Evolutionary conservation across 1,139 yeast genomes (phyloP), one percentile per base, ranked within the genome.

Genomic region (Lodderomyces metapsilosis): DNA sequence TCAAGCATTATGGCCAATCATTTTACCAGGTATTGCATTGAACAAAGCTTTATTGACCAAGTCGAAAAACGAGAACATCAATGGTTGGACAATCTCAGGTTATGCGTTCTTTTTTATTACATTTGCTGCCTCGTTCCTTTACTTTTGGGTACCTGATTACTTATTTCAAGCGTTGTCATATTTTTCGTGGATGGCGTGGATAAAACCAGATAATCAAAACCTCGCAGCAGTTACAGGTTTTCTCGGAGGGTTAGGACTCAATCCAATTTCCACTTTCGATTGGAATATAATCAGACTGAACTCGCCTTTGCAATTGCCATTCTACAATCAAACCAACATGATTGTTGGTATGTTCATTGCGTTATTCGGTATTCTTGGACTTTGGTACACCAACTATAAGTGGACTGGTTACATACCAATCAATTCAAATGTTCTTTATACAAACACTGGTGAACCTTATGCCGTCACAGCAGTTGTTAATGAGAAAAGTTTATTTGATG

Each of bases 141-240:
- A n/a, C n/a, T n/a, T n/a, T n/a, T n/a, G n/a, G n/a, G n/a, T n/a
- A n/a, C n/a, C n/a, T 10, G 53, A 62, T 35, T 66, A 59, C 44
- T 49, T 67, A 20, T 62, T 66, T 50, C 49, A 52, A 13, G 68
- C 68, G 2, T 51, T 67, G 10, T 63, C 10, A 5, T 51, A 52
- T 2, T 65, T 67, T 46, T 65, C 64, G 45, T 67, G 72, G 71
- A 57, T 66, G 47, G 62, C 68, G 7, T 67, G 72, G 73, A 61
- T 67, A 36, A 47, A 49, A 4, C 72, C 72, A 23, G 45, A 52
- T 23, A 63, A 64, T 52, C 49, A 56, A 42, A 52, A 47, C 21
- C 61, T 83, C 41, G 84, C 82, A 8, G 65, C 66, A n/a, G 64
- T 83, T 28, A 78, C 84, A 3, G 89, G 88, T 7, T 57, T 71